These are phyloP conservation scores for Globisporangium perplexum DNA, from an alignment of 352 stramenopile genomes.

Conservation along the genomic window DNA sequence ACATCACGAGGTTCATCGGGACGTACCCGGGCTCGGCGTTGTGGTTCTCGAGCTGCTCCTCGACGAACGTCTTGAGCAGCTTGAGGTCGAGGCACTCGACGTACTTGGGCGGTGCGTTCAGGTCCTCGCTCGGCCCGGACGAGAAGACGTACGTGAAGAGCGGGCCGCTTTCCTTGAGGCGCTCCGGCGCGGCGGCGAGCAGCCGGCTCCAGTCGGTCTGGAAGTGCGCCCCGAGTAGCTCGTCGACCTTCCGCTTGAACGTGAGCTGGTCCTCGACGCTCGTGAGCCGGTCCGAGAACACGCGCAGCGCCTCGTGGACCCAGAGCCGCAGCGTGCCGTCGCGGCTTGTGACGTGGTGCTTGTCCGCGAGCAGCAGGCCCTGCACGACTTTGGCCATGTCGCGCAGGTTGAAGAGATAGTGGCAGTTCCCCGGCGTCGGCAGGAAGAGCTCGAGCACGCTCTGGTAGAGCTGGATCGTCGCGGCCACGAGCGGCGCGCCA, in stretches of 20 bases:
- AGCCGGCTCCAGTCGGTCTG: constrained; percentile 74
- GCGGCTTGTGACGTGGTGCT: constrained; percentile 58
- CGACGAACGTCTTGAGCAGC: constrained; percentile 81
- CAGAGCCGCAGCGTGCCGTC: constrained; percentile 82
- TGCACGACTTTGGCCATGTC: constrained; percentile 90
- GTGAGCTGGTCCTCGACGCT: constrained; percentile 81
- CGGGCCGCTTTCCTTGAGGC: constrained; percentile 73
- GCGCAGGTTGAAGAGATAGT: constrained; percentile 88
- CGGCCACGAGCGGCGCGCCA: constrained; percentile 54
- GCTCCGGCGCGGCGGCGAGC: constrained; percentile 46
- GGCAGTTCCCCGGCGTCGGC: constrained; percentile 85
- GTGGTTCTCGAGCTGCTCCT: constrained; percentile 91
- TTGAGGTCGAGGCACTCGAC: constrained; percentile 85
- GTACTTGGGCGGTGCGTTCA: constrained; percentile 31
- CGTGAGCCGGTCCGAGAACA: constrained; percentile 91
- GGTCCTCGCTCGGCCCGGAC: constrained; percentile 21
- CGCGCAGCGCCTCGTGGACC: constrained; percentile 87
- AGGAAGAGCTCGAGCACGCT: constrained; percentile 79
- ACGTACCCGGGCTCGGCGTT: constrained; percentile 86
- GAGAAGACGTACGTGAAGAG: constrained; percentile 83
- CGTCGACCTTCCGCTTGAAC: constrained; percentile 86
- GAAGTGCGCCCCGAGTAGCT: constrained; percentile 69
- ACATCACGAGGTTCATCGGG: constrained; percentile 90
- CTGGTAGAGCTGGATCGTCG: constrained; percentile 87
- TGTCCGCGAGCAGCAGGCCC: constrained; percentile 70